Conservation (phyloP, 2,329 filamentous ascomycete genomes). For the Dothidotthia symphoricarpi region DNA sequence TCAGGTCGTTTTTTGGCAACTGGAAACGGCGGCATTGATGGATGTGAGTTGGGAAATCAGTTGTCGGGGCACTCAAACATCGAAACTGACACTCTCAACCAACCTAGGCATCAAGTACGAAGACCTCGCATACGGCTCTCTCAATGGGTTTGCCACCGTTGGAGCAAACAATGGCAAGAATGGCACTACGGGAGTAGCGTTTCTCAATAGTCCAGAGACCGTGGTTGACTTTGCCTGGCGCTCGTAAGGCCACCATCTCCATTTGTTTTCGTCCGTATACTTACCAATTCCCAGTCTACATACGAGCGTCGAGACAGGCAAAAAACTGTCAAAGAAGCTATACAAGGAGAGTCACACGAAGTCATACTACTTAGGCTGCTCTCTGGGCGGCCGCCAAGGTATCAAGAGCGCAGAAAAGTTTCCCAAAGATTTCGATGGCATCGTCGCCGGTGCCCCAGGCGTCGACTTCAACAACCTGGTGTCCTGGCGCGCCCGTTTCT, state of each 20-base stretch:
- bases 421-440: slow-evolving; percentile 37
- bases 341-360: slow-evolving; percentile 42
- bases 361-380: slow-evolving; percentile 39
- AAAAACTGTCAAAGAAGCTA: slow-evolving; percentile 39
- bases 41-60: slow-evolving; percentile 35
- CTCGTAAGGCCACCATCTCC: slow-evolving; percentile 19
- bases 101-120: slow-evolving; percentile 42
- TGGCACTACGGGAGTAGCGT: slow-evolving; percentile 45
- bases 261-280: too few species aligned
- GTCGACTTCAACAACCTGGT: slow-evolving; percentile 32
- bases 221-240: slow-evolving; percentile 51
- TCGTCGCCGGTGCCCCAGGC: slow-evolving; percentile 34
- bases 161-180: slow-evolving; percentile 46
- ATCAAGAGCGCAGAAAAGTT: slow-evolving; percentile 28
- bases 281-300: slow-evolving; percentile 29
- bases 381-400: slow-evolving; percentile 36
- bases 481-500: slow-evolving; percentile 33
- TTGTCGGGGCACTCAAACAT: neutral
- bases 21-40: slow-evolving; percentile 45
- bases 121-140: slow-evolving; percentile 40
- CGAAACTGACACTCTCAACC: neutral
- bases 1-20: slow-evolving; percentile 41
- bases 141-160: slow-evolving; percentile 41
- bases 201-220: slow-evolving; percentile 47
- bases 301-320: slow-evolving; percentile 41